Base-by-base conservation (phyloP, 805 yeast species). In the Nakazawaea sp. region DNA sequence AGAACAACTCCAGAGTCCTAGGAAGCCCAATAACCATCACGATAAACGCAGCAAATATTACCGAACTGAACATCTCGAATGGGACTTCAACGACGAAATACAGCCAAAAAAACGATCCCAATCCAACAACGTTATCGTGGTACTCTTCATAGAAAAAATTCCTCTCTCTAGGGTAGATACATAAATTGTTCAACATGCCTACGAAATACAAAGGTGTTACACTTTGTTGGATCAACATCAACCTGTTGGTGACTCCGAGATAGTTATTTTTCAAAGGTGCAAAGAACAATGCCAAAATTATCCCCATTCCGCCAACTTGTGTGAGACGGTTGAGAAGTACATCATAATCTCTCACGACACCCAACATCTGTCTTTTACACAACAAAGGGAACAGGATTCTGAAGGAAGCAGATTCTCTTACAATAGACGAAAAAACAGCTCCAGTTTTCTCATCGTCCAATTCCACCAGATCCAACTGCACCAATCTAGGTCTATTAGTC, bases 131-230 rank as follows among this genome's bases (percentile, higher is more conserved):
- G 18, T 75, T 77, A 51, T 86, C 95, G 43, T 70, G 71, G 46
- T 76, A 77, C 49, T 87, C 96, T 42, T 81, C 82, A 53, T 83
- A 85, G 51, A 87, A 87, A 31, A 79, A 72, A 46, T 79, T 70
- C 43, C 89, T 63, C 48, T 85, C 92, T 11, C 60, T 55, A 2
- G 95, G 94, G 51, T 80, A 87, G 12, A 82, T 66, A 1, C 89
- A 72, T 51, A 86, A 64, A 54, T 85, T 86, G 48, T 81, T 83
- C 38, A 87, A 66, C 70, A 86, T 73, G 1, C 96, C 96, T 33
- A 78, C 77, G 53, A 78, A 87, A 51, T 81, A 86, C 35, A 86
- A 53, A 21, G 86, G 77, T 17, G 81, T 62, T 3, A 80, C 70
- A 50, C 83, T 84, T 54, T 87, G 95, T 53, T 82, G 90, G 3